Base-by-base conservation (phyloP, 1,284 basidiomycete genomes). In the Austroboletus olivaceoglutinosus region DNA sequence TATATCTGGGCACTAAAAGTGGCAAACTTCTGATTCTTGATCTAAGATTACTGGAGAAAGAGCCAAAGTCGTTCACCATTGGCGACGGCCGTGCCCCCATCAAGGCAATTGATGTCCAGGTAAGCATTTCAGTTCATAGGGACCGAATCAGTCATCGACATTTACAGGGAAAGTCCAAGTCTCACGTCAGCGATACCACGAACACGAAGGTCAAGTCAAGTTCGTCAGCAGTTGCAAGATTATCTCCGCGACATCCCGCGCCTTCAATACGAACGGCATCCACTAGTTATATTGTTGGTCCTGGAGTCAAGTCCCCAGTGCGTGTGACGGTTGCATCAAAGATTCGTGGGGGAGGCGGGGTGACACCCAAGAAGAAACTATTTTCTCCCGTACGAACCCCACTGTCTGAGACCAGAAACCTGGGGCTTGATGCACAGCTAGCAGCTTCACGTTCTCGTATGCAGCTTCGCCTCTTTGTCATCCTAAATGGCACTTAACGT, bases 1-100 rank as follows among this genome's bases (percentile, higher is more conserved):
- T 89, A 45, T 86, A 83, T 59, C 56, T 82, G 5, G 86, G 85
- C 1, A 84, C 85, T 4, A 76, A 77, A 52, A 73, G 72, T 37
- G 87, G 87, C 5, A 82, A 76, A 50, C 66, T 89, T 18, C 63
- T 86, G 21, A 60, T 84, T 23, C 65, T 85, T 21, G 82, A 87
- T 55, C 67, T 89, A 21, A 81, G 86, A 29, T 73, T 76, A 11
- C 65, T 85, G 36, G 85, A 89, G 54, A 82, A 81, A 54, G 73
- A 76, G 19, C 81, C 84, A 1, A 83, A 76, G 59, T 61, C 68
- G 2, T 72, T 85, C 41, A 58, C 63, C 8, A 64, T 88, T 8
- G 79, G 78, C 52, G 73, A 78, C 31, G 67, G 58, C 27, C 76
- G 74, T 8, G 70, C 67, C 48, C 66, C 73, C 12, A 70, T 89